Evolutionary conservation across 164 flowering plant species (phyloP).

Genomic region (Vitis rotundifolia): DNA sequence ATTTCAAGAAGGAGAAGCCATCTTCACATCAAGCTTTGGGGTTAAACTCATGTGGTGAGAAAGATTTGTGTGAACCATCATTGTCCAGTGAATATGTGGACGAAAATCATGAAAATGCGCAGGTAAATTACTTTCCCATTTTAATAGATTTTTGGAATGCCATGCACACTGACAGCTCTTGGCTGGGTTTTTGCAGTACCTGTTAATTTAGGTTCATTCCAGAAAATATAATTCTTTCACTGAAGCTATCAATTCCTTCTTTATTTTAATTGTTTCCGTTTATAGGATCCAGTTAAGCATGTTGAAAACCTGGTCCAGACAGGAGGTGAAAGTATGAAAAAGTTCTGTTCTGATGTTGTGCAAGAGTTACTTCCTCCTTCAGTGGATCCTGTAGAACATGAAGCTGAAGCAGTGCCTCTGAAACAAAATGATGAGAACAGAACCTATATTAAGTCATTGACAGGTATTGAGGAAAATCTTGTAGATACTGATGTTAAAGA

Average conservation of each 20-base stretch:
- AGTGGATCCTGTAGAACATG: conserved; percentile 17
- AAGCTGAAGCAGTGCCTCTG: conserved; percentile 14
- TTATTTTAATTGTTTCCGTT: conserved; percentile 4
- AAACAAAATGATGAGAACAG: conserved; percentile 6
- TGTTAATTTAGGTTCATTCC: not conserved
- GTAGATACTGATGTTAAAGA: not conserved
- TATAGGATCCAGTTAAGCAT: conserved; percentile 37
- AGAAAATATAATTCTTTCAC: not conserved
- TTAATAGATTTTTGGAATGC: not conserved
- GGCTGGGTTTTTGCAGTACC: not conserved
- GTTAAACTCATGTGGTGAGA: not conserved
- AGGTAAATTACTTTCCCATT: not conserved
- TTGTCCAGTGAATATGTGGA: not conserved
- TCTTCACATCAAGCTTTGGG: conserved; percentile 9
- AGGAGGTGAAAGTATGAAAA: conserved; percentile 32
- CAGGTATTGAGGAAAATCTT: conserved; percentile 4
- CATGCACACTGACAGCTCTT: not conserved
- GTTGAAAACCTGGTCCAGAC: conserved; percentile 38
- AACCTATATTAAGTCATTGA: conserved; percentile 9
- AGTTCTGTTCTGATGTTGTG: conserved; percentile 31
- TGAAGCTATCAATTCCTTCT: not conserved
- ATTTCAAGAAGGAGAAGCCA: conserved; percentile 12
- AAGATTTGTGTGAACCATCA: conserved; percentile 1
- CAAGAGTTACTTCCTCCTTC: conserved; percentile 33
- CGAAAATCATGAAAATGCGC: not conserved